A percentile compares a stretch with the other conserved stretches of the same genome.
Evolutionary conservation across 768 basidiomycete genomes (phyloP).

Genomic region (Psilocybe azurescens): DNA sequence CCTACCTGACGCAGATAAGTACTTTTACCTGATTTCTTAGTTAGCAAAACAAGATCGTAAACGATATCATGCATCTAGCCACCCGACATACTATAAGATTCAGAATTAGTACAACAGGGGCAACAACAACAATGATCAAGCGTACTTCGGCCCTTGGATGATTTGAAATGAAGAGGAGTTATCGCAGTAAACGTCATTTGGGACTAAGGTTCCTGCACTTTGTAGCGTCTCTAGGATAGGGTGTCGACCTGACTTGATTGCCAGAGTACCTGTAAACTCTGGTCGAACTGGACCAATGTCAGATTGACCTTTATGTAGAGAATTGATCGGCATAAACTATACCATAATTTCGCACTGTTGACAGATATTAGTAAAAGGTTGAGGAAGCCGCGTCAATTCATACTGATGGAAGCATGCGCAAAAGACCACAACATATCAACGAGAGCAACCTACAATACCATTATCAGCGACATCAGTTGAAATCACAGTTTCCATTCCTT

Average conservation of each 20-base stretch:
- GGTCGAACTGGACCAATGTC: constrained; percentile 68
- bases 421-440: constrained; percentile 93
- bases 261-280: constrained; percentile 88
- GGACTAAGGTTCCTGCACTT: constrained; percentile 70
- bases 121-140: constrained; percentile 4
- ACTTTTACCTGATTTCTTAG: constrained; percentile 70
- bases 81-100: constrained; percentile 49
- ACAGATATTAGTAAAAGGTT: neutral
- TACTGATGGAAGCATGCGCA: constrained; percentile 82
- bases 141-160: constrained; percentile 89
- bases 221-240: constrained; percentile 83
- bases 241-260: constrained; percentile 89
- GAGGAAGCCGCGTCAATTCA: constrained; percentile 30
- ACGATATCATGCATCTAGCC: neutral
- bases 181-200: constrained; percentile 92
- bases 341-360: constrained; percentile 55
- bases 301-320: neutral
- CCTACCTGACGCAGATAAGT: constrained; percentile 92
- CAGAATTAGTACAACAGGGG: neutral
- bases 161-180: constrained; percentile 88
- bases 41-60: neutral
- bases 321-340: neutral
- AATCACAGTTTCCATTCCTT: constrained; percentile 3
- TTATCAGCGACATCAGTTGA: neutral
- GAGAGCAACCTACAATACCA: constrained; percentile 69